These are phyloP conservation scores for Lantana camara DNA, from an alignment of 257 asterid genomes.

Conservation along the genomic window DNA sequence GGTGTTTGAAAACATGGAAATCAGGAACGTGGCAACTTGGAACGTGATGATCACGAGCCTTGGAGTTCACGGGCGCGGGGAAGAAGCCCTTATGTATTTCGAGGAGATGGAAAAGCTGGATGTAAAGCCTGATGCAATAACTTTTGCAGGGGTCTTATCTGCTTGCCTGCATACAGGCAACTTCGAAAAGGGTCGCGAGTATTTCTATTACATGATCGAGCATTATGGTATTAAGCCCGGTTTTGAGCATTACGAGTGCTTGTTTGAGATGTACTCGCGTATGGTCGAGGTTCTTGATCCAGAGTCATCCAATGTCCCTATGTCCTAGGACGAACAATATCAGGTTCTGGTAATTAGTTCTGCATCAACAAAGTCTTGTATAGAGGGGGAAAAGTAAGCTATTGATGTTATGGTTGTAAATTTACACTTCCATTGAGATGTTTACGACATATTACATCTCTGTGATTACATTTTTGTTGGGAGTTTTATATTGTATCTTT, in stretches of 20 bases:
- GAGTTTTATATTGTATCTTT: no score
- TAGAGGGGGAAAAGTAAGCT: no score
- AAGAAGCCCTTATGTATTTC: slow-evolving; percentile 45
- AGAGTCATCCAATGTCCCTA: background rate
- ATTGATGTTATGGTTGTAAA: no score
- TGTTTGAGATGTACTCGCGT: slow-evolving; percentile 37
- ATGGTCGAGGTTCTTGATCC: slow-evolving; percentile 23
- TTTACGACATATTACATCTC: no score
- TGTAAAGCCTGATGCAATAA: slow-evolving; percentile 46
- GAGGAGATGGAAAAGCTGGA: slow-evolving; percentile 47
- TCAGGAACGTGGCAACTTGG: slow-evolving; percentile 49
- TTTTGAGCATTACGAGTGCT: slow-evolving; percentile 36
- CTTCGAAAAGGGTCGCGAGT: slow-evolving; percentile 39
- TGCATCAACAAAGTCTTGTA: no score
- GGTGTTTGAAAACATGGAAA: slow-evolving; percentile 48
- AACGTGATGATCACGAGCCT: slow-evolving; percentile 56
- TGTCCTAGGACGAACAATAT: no score
- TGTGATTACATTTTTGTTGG: no score
- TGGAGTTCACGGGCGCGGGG: slow-evolving; percentile 52
- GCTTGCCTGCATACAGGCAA: slow-evolving; percentile 44
- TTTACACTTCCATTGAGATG: no score
- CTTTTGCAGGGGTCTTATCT: slow-evolving; percentile 43
- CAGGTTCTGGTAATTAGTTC: background rate
- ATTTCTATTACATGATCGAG: slow-evolving; percentile 42
- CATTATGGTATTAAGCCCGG: slow-evolving; percentile 38